These are phyloP conservation scores for Nymphaea colorata DNA, from an alignment of 164 flowering plant genomes.

Conservation along the genomic window DNA sequence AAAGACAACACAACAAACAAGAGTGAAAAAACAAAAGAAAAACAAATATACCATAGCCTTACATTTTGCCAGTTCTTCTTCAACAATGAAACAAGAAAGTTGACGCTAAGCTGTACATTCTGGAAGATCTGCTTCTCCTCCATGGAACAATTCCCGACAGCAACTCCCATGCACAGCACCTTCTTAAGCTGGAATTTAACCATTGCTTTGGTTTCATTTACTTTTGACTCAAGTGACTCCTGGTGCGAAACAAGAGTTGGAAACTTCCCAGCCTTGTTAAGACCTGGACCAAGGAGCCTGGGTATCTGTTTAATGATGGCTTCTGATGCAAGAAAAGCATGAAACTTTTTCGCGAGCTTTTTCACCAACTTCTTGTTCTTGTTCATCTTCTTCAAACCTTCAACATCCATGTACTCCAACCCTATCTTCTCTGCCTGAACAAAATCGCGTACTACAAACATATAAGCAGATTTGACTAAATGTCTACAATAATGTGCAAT, in stretches of 20 bases:
- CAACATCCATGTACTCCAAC: conserved; percentile 47
- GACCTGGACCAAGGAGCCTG: conserved; percentile 53
- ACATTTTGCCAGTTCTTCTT: conserved; percentile 86
- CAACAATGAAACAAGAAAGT: conserved; percentile 60
- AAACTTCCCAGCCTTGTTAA: conserved; percentile 74
- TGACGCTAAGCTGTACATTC: conserved; percentile 60
- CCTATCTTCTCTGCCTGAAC: conserved; percentile 49
- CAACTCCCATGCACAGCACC: conserved; percentile 82
- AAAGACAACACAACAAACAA: not conserved
- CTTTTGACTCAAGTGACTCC: conserved; percentile 59
- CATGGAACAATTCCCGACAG: conserved; percentile 62
- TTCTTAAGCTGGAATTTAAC: conserved; percentile 74
- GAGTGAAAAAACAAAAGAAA: not conserved
- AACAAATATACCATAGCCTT: conserved; percentile 11
- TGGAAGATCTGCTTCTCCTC: conserved; percentile 80
- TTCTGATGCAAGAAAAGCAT: conserved; percentile 55
- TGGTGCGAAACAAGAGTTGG: conserved; percentile 69
- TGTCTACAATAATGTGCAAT: not conserved
- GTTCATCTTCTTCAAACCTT: conserved; percentile 47
- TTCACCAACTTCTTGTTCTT: conserved; percentile 55
- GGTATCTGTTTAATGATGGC: conserved; percentile 60
- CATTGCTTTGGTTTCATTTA: conserved; percentile 61
- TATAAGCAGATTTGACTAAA: not conserved
- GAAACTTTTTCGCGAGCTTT: conserved; percentile 48
- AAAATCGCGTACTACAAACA: not conserved